Percentiles rank a stretch among this genome's conserved stretches.
Conservation (phyloP, 306 rosid species). For the Urtica urens region DNA sequence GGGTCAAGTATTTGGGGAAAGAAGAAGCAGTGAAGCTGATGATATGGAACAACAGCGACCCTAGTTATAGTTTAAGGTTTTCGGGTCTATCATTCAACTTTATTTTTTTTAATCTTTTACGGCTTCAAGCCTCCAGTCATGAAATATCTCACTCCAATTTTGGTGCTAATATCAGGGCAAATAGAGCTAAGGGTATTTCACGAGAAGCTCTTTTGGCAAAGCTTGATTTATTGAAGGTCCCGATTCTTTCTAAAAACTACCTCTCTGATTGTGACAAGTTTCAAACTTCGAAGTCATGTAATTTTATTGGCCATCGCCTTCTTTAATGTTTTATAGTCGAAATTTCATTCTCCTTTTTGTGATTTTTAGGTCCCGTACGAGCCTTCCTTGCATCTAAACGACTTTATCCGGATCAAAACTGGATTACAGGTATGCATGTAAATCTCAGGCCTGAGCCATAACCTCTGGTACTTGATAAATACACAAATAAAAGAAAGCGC, state of each 20-base stretch:
- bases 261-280: neutral
- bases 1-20: slow-evolving; percentile 72
- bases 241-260: neutral
- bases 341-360: slow-evolving; percentile 1
- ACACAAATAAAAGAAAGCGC: no score
- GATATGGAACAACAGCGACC: slow-evolving; percentile 80
- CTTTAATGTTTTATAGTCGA: no score
- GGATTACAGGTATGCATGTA: slow-evolving; percentile 61
- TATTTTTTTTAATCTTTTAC: slow-evolving; percentile 11
- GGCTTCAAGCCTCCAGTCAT: neutral
- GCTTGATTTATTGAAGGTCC: slow-evolving; percentile 59
- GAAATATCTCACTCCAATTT: slow-evolving; percentile 7
- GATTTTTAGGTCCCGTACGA: slow-evolving; percentile 61
- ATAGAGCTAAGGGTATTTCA: slow-evolving; percentile 47
- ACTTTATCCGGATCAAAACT: slow-evolving; percentile 67
- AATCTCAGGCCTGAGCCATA: no score
- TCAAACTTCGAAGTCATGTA: neutral
- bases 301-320: no score
- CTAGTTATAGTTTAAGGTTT: slow-evolving; percentile 78
- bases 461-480: no score
- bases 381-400: slow-evolving; percentile 52
- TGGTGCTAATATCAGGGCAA: slow-evolving; percentile 52
- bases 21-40: slow-evolving; percentile 69
- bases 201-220: slow-evolving; percentile 54
- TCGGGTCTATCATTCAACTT: slow-evolving; percentile 3